Evolutionary conservation across 257 asterid species (phyloP).

Genomic region (Scutellaria minor): DNA sequence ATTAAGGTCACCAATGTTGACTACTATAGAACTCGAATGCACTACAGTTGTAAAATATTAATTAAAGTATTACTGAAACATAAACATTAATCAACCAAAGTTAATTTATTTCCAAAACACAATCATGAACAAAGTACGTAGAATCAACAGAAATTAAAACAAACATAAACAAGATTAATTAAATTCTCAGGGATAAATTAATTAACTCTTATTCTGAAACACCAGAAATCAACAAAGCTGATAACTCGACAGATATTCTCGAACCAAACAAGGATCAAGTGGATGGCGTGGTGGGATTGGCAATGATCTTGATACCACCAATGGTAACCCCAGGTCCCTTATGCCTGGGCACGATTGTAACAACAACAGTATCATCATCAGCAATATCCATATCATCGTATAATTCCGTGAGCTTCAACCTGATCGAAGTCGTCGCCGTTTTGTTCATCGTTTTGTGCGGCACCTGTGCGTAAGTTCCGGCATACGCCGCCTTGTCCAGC

Average conservation of each 20-base stretch:
- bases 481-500: conserved; percentile 61
- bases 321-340: conserved; percentile 49
- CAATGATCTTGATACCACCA: conserved; percentile 59
- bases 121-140: not conserved
- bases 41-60: not conserved
- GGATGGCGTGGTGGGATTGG: conserved; percentile 8
- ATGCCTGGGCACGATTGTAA: conserved; percentile 57
- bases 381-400: conserved; percentile 66
- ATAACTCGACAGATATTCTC: not conserved
- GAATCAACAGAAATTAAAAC: not conserved
- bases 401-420: conserved; percentile 55
- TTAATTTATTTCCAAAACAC: conserved; percentile 11
- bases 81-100: not conserved
- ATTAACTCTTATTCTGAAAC: not conserved
- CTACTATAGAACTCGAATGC: not conserved
- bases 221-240: not conserved
- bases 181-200: conserved; percentile 3
- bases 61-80: not conserved
- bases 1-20: not conserved
- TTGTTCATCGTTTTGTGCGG: conserved; percentile 48
- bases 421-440: conserved; percentile 44
- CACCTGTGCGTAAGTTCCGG: conserved; percentile 65
- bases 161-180: not conserved
- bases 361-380: conserved; percentile 53
- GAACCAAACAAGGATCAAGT: not conserved